Base-by-base conservation (phyloP, 1,139 yeast genomes). In the Entelexis paramagnoliae region DNA sequence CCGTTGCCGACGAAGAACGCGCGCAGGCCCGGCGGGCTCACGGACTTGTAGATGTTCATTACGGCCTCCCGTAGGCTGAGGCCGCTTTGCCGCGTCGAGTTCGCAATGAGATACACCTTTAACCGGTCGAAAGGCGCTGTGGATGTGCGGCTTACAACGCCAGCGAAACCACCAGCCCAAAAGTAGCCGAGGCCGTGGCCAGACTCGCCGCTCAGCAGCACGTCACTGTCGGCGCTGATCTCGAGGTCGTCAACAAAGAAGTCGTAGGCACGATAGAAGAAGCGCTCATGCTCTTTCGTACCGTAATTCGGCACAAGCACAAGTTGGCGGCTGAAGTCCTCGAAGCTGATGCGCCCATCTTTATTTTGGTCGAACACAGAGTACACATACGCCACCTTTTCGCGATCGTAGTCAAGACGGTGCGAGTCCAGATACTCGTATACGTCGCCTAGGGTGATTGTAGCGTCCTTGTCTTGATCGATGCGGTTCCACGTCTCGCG, bases 71-170 rank as follows among this genome's bases (percentile, higher is more conserved):
- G 38, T 29, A 53, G 46, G 0, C 93, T 93, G 1, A 91, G 80
- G 58, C 74, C 70, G 54, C 53, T 51, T 2, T 63, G 60, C 4
- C 59, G 52, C 60, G 88, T 95, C 0, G 96, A 82, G 65, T 95
- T 78, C 1, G 98, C 97, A 63, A 91, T 91, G 52, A 91, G 72
- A 62, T 86, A 91, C 19, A 91, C 97, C 64, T 91, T 91, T 26
- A 91, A 78, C 66, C 98, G 76, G 66, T 91, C 98, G 62, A 91
- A 86, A 13, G 98, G 98, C 0, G 98, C 98, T 0, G 98, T 91
- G 62, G 94, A 83, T 0, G 97, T 88, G 68, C 98, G 79, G n/a
- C 96, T 87, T 4, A 91, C 83, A 6, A 91, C 98, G 2, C 98
- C 98, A 0, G 96, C 85, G 32, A 89, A 68, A 0, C 98, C 98